Evolutionary conservation across 139 green algal genomes (phyloP).

Genomic region (Haematococcus sp.): DNA sequence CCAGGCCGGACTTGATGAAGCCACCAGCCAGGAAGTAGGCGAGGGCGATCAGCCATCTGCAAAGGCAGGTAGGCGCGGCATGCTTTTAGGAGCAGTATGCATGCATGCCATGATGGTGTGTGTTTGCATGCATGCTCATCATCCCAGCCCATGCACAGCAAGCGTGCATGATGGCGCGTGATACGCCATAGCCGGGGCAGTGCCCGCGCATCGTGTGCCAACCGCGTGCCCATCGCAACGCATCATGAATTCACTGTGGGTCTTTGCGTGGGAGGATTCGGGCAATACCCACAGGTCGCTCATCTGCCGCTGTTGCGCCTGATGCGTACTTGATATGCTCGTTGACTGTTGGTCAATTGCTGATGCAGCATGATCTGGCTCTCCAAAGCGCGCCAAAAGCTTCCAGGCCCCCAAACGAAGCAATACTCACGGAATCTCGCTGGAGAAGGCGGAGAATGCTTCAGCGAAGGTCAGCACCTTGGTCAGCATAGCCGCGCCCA

Average conservation of each 20-base stretch:
- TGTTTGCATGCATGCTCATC: background rate
- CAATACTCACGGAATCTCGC: constrained; percentile 92
- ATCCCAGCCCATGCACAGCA: background rate
- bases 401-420: too few relatives aligned
- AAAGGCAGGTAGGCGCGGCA: background rate
- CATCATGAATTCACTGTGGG: too few relatives aligned
- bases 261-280: too few relatives aligned
- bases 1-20: constrained; percentile 98
- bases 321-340: background rate
- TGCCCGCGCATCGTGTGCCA: too few relatives aligned
- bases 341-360: too few relatives aligned
- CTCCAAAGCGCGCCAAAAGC: background rate
- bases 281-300: too few relatives aligned
- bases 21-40: constrained; percentile 97
- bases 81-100: too few relatives aligned
- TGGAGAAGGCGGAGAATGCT: constrained; percentile 95
- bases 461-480: constrained; percentile 93
- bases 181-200: too few relatives aligned
- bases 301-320: too few relatives aligned
- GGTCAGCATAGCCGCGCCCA: constrained; percentile 91
- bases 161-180: too few relatives aligned
- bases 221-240: too few relatives aligned
- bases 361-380: background rate
- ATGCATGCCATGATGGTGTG: background rate
- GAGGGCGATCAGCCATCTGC: constrained; percentile 93